Evolutionary conservation across 2,329 filamentous ascomycete genomes (phyloP).

Genomic region (Colletotrichum filicis): DNA sequence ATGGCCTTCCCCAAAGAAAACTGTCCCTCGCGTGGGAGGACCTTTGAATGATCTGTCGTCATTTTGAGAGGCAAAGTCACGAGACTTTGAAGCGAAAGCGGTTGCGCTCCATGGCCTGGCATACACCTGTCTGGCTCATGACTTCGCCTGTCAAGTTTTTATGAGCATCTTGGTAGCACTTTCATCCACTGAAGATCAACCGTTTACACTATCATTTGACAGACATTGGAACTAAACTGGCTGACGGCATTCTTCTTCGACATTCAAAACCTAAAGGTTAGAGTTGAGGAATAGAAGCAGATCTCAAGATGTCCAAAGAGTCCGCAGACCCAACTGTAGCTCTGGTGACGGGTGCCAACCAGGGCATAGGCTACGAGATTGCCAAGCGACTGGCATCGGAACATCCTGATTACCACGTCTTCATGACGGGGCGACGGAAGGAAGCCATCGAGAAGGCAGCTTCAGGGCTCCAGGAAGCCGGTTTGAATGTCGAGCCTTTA

Average conservation of each 20-base stretch:
- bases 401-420: slow-evolving; percentile 19
- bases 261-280: background rate
- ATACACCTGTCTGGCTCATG: background rate
- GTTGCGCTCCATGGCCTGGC: background rate
- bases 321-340: background rate
- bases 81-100: background rate
- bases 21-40: background rate
- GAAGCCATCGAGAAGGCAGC: slow-evolving; percentile 26
- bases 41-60: background rate
- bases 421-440: slow-evolving; percentile 19
- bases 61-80: background rate
- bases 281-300: too few species aligned
- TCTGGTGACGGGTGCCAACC: slow-evolving; percentile 31
- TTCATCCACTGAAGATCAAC: too few species aligned
- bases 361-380: slow-evolving; percentile 33
- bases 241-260: background rate
- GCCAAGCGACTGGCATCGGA: slow-evolving; percentile 15
- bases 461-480: background rate
- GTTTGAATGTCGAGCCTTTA: slow-evolving; percentile 41
- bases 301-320: background rate
- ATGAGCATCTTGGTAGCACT: too few species aligned
- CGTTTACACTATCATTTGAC: too few species aligned
- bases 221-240: too few species aligned
- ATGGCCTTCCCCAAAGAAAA: background rate
- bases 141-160: background rate